Evolutionary conservation across 148 eudicot genomes (phyloP), one percentile per base, ranked within the genome.

Genomic region (Gaultheria prostrata): DNA sequence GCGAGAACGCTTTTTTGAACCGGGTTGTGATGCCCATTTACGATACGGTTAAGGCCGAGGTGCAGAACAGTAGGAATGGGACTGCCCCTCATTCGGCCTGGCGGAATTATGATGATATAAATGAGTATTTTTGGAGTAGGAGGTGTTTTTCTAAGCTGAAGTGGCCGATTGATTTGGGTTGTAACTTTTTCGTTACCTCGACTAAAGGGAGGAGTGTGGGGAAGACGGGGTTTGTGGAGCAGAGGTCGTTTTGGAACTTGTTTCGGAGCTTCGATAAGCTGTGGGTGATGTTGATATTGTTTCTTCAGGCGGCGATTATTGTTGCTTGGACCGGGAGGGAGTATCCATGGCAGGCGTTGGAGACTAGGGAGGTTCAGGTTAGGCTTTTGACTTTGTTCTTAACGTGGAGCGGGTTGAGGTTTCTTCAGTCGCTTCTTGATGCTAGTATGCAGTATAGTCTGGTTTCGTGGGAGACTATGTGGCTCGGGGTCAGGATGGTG

Each of bases 201-300:
- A 87, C 86, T 15, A 89, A 87, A 84, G 91, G 87, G 54, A 91
- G 86, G 86, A 87, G 90, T 65, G 98, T 94, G 33, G 98, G 98
- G 39, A 95, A 95, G 89, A 95, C 98, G 0, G 98, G 98, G 13
- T 95, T 95, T 84, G 98, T 95, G 2, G 98, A 95, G 87, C 98
- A 93, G 83, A 87, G 98, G 28, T 94, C 98, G 6, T 95, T 95
- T 85, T 95, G 96, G 96, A 95, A 95, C 73, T 76, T 95, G 85
- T 90, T 85, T 84, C 75, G 97, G 84, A 94, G 98, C 81, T 95
- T 95, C 65, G 98, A 95, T 83, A 88, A 92, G 90, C 83, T 95
- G 21, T 94, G 98, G 98, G 88, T 95, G 45, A 93, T 95, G 98
- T 59, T 95, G 84, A 87, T 93, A 24, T 77, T 95, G 91, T 95